Conservation (phyloP, 495 filamentous ascomycete genomes). For the Barbatosphaeria neglecta region DNA sequence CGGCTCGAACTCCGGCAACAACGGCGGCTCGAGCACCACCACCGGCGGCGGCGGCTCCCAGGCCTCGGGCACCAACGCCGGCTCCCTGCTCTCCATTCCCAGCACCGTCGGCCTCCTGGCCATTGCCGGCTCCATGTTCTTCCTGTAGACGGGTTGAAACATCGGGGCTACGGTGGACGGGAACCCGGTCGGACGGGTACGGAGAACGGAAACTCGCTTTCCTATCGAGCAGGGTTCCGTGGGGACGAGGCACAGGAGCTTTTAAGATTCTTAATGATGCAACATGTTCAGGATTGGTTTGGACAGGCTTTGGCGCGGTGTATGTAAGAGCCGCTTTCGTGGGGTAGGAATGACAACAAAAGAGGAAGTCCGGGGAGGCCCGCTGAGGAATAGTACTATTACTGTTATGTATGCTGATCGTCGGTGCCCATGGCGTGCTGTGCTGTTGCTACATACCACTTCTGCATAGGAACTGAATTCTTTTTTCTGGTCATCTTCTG, state of each 20-base stretch:
- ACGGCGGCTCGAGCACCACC: constrained; percentile 14
- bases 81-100: constrained; percentile 7
- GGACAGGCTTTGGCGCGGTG: too few species aligned
- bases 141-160: constrained; percentile 18
- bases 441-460: not conserved
- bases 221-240: too few species aligned
- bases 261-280: too few species aligned
- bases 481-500: not conserved
- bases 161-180: constrained; percentile 7
- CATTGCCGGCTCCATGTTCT: constrained; percentile 19
- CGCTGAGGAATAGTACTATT: too few species aligned
- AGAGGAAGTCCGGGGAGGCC: not conserved
- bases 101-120: constrained; percentile 10
- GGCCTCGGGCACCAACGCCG: constrained; percentile 1
- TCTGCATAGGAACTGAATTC: not conserved
- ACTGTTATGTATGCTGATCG: not conserved
- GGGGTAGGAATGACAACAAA: not conserved
- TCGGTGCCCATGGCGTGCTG: not conserved
- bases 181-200: constrained; percentile 12
- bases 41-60: constrained; percentile 7
- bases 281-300: too few species aligned
- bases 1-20: constrained; percentile 21
- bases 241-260: too few species aligned
- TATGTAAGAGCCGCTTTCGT: not conserved
- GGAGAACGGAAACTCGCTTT: not conserved